A percentile compares a stretch with the other conserved stretches of the same genome.
Evolutionary conservation across 495 filamentous ascomycete species (phyloP).

Genomic region (Penicillium cinerascens): DNA sequence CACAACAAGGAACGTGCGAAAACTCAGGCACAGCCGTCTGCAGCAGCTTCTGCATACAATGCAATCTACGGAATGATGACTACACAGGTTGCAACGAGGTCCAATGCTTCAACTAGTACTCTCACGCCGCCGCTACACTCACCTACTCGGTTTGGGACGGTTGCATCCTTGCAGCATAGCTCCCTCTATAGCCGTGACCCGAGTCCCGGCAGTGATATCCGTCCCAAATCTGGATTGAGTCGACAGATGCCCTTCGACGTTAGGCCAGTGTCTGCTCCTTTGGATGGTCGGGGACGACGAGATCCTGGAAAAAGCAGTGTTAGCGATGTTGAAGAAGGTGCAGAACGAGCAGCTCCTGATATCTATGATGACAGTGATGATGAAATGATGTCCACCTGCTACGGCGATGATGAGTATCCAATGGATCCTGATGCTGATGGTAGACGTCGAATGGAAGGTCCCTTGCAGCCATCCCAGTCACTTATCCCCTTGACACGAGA

Average conservation of each 20-base stretch:
- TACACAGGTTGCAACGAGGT: slow-evolving; percentile 29
- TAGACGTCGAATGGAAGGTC: slow-evolving; percentile 22
- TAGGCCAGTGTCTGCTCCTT: slow-evolving; percentile 36
- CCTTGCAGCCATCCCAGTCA: slow-evolving; percentile 11
- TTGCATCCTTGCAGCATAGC: slow-evolving; percentile 41
- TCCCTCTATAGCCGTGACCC: slow-evolving; percentile 46
- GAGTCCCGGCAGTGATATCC: slow-evolving; percentile 32
- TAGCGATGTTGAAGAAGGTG: slow-evolving; percentile 30
- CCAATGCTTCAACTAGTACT: slow-evolving; percentile 43
- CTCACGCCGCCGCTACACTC: slow-evolving; percentile 42
- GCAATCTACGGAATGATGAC: slow-evolving; percentile 43
- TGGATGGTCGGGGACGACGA: slow-evolving; percentile 32
- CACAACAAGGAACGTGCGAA: slow-evolving; percentile 41
- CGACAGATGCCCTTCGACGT: slow-evolving; percentile 38
- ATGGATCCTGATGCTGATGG: slow-evolving; percentile 35
- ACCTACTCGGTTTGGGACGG: slow-evolving; percentile 41
- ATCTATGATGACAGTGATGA: slow-evolving; percentile 43
- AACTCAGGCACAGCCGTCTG: slow-evolving; percentile 26
- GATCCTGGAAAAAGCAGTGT: slow-evolving; percentile 27
- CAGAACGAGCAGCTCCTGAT: slow-evolving; percentile 22
- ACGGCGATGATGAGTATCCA: slow-evolving; percentile 43
- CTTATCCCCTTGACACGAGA: slow-evolving; percentile 17
- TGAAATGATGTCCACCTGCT: slow-evolving; percentile 42
- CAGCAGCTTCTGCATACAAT: slow-evolving; percentile 34
- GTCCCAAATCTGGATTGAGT: slow-evolving; percentile 37